Base-by-base conservation (phyloP, 345 rosid genomes). In the Combretum micranthum region DNA sequence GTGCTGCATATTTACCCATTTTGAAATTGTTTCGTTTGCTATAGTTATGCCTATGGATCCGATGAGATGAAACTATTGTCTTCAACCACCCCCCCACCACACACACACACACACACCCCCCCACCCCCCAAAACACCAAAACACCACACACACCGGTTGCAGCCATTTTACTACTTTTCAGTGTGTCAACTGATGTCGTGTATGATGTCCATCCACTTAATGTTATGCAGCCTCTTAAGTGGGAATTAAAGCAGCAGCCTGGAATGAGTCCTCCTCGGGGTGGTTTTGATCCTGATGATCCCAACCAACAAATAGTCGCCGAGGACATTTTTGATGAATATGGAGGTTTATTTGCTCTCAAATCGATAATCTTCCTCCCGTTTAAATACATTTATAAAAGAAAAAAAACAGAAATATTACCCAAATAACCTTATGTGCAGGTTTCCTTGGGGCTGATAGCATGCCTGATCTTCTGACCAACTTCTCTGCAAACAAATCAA, bases 181-280 rank as follows among this genome's bases (percentile, higher is more conserved):
- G 49, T 20, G 6, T 50, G 23, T 50, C 4, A 15, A n/a, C 17
- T 15, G 20, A 48, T 48, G 3, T 11, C 21, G 7, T 21, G n/a
- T 47, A 49, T 44, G 42, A 21, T 46, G 4, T 54, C 19, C 60
- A 44, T 12, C 47, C 39, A 19, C 26, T 9, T 23, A 53, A 15
- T 52, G 47, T 21, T 44, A 42, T 67, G 69, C 69, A 93, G 99
- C 91, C 94, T 52, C 77, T 87, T 52, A 93, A 88, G 81, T 93
- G 99, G 99, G 99, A 89, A 71, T 72, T 93, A 73, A 93, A 89
- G 75, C 97, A 86, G 76, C 84, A 87, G 77, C 91, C 96, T 12
- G 99, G 99, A 43, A 64, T 93, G 80, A 87, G 94, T 75, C 99
- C 97, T 70, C 98, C 98, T 65, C 96, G 84, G 53, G 99, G 99